Conservation (phyloP, 2,329 filamentous ascomycete species). For the Pseudogymnoascus destructans region DNA sequence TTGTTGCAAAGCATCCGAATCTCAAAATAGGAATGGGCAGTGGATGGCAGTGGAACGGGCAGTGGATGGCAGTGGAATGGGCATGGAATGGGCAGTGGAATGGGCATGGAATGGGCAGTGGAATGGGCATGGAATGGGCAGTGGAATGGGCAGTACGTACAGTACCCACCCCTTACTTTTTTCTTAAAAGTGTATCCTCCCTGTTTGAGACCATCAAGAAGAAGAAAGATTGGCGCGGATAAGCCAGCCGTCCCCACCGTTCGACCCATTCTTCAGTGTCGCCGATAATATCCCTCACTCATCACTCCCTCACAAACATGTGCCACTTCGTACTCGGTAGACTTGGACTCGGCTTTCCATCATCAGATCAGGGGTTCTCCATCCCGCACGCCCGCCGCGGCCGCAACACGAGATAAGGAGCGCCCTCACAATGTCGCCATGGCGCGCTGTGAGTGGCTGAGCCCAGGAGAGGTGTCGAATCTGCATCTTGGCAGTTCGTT, state of each 20-base stretch:
- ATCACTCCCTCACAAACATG: not conserved
- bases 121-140: too few species aligned
- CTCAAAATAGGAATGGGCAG: too few species aligned
- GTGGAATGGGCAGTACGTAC: too few species aligned
- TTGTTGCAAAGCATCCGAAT: too few species aligned
- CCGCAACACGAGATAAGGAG: conserved; percentile 1
- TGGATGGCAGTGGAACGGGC: too few species aligned
- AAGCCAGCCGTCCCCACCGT: not conserved
- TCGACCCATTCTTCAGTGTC: not conserved
- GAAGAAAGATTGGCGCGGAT: not conserved
- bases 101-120: too few species aligned
- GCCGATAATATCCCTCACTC: not conserved
- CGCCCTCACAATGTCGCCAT: not conserved
- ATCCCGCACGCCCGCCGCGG: not conserved
- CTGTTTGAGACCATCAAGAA: not conserved
- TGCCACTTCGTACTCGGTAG: not conserved
- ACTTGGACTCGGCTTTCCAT: not conserved
- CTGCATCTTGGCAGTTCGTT: not conserved
- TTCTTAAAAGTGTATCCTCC: too few species aligned
- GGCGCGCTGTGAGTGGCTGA: not conserved
- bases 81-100: too few species aligned
- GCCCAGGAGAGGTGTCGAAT: too few species aligned
- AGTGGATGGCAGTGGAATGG: too few species aligned
- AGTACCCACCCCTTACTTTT: too few species aligned
- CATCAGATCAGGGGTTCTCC: conserved; percentile 1